Base-by-base conservation (phyloP, 1,284 basidiomycete species). In the Inonotus obliquus region DNA sequence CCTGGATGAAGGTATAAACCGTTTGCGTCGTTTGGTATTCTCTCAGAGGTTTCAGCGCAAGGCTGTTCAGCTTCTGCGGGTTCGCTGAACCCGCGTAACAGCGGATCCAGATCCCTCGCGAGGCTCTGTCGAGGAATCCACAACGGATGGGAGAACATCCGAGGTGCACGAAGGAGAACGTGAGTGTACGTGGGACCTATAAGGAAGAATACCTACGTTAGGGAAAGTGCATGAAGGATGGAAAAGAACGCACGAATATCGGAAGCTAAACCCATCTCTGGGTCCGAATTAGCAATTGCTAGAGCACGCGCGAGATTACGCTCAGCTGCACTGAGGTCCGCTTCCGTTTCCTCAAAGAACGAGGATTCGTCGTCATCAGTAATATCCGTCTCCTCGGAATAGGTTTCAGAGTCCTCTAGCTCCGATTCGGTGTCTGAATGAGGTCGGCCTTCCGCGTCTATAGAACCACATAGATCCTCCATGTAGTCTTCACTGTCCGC, bases 61-160 rank as follows among this genome's bases (percentile, higher is more conserved):
- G 32, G 32, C 9, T 9, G 4, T 4, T 32, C 32, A 32, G 32
- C 32, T 9, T 9, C 32, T 32, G 32, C 69, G 0, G 71, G 71
- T 32, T 70, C 72, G 3, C 67, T 66, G 59, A 81, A 82, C 14
- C 74, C 75, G 0, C 68, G 63, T 5, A 82, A 68, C 10, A 68
- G 68, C 0, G 70, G 70, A 17, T 82, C 78, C 61, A 86, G 69
- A 32, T 75, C 21, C 70, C 60, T 7, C 19, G 71, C 67, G 27
- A 82, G 65, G 66, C 82, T 85, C 70, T 88, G 88, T n/a, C 81
- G 79, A 1, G 89, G 89, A 27, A 83, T 74, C 89, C 89, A 92
- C 1, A 84, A 78, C 0, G 89, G 85, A 66, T 92, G 89, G 7
- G 69, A 66, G 70, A 91, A 91, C 23, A 84, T 76, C 10, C 89